Evolutionary conservation across 2,329 filamentous ascomycete genomes (phyloP).

Genomic region (Akanthomyces lecanii): DNA sequence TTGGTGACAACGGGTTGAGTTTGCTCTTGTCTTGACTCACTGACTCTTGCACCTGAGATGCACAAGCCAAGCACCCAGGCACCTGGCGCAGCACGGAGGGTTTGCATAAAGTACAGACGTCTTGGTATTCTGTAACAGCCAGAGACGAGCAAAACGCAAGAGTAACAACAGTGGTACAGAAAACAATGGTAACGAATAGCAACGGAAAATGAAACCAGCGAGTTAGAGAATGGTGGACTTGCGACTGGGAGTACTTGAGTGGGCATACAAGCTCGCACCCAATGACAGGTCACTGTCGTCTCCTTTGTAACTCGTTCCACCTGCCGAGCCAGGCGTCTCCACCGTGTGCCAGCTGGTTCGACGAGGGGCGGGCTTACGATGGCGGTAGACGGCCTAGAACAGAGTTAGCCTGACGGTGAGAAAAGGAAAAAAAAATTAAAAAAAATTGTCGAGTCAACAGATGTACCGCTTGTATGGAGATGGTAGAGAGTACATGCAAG

Average conservation of each 20-base stretch:
- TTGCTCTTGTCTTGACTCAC: background rate
- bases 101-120: background rate
- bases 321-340: background rate
- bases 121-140: background rate
- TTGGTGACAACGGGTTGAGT: background rate
- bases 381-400: background rate
- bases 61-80: background rate
- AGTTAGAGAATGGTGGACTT: slow-evolving; percentile 10
- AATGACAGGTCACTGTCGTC: background rate
- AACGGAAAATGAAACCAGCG: background rate
- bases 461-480: background rate
- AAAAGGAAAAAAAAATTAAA: background rate
- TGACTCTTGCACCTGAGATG: background rate
- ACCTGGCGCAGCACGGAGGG: background rate
- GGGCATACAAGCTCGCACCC: background rate
- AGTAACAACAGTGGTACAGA: background rate
- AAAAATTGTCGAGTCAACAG: background rate
- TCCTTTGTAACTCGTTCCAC: slow-evolving; percentile 8
- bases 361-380: background rate
- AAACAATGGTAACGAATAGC: background rate
- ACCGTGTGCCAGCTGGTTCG: background rate
- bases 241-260: background rate
- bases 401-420: background rate
- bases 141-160: background rate
- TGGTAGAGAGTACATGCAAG: background rate